Evolutionary conservation across 805 yeast genomes (phyloP).

Genomic region (Wickerhamomyces kurtzmanii): DNA sequence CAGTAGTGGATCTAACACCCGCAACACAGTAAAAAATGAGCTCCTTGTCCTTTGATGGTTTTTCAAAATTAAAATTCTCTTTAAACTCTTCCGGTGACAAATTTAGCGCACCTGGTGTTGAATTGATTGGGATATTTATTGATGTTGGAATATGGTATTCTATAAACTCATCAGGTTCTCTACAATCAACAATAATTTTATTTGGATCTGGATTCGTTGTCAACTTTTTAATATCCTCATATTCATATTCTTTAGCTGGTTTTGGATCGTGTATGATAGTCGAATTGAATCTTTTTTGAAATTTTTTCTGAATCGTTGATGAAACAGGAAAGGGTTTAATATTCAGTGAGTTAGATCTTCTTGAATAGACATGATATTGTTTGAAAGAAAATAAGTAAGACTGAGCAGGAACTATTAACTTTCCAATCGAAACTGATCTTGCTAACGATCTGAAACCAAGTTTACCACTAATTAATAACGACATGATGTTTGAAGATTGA

Average conservation of each 20-base stretch:
- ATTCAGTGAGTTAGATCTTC: not conserved
- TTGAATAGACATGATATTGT: not conserved
- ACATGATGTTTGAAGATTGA: no score
- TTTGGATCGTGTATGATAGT: not conserved
- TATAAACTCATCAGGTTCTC: conserved; percentile 76
- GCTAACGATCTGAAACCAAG: no score
- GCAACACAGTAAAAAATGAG: conserved; percentile 86
- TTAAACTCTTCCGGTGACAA: conserved; percentile 71
- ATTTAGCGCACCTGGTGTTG: conserved; percentile 88
- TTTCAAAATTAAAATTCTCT: conserved; percentile 70
- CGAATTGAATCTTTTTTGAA: conserved; percentile 5
- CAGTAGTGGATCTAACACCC: conserved; percentile 85
- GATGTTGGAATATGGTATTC: conserved; percentile 78
- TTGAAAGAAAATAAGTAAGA: no score
- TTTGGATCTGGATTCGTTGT: conserved; percentile 33
- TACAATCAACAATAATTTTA: conserved; percentile 70
- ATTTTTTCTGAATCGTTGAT: conserved; percentile 4
- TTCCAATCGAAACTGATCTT: not conserved
- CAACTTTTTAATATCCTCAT: conserved; percentile 39
- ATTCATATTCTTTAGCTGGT: conserved; percentile 39
- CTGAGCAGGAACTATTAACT: no score
- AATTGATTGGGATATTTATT: conserved; percentile 79
- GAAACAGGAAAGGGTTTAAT: no score
- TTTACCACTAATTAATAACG: no score
- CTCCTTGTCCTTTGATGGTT: conserved; percentile 65